A percentile compares a stretch with the other conserved stretches of the same genome.
Evolutionary conservation across 352 stramenopile species (phyloP).

Genomic region (Pythium volutum): DNA sequence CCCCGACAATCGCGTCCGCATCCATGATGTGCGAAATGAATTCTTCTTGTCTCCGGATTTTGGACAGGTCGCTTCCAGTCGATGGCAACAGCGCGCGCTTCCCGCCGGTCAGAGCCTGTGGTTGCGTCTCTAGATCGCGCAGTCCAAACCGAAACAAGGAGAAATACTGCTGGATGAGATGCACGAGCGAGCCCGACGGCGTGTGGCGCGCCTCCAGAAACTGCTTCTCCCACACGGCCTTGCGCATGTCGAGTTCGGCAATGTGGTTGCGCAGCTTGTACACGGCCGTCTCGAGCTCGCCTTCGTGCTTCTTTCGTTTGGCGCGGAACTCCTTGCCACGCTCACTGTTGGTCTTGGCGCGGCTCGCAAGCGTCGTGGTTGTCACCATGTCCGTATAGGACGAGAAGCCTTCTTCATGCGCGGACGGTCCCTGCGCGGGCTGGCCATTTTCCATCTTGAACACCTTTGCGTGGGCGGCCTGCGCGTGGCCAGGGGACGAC

Average conservation of each 20-base stretch:
- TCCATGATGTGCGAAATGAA: conserved; percentile 27
- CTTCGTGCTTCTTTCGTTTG: conserved; percentile 33
- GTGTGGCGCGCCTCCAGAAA: conserved; percentile 19
- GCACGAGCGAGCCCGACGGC: conserved; percentile 17
- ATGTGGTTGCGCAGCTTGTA: conserved; percentile 22
- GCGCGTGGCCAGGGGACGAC: neutral
- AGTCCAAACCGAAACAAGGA: conserved; percentile 23
- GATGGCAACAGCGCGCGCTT: conserved; percentile 20
- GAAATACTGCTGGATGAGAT: conserved; percentile 23
- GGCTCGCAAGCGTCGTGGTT: neutral
- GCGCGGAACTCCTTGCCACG: conserved; percentile 30
- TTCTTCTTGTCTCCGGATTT: conserved; percentile 17
- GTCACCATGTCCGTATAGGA: neutral
- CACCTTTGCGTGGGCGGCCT: neutral
- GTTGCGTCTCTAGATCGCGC: neutral
- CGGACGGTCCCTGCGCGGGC: neutral
- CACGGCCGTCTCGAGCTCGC: conserved; percentile 21
- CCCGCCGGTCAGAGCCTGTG: neutral
- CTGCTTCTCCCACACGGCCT: conserved; percentile 16
- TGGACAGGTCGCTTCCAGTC: conserved; percentile 22
- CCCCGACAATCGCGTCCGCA: conserved; percentile 11
- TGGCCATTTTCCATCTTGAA: neutral
- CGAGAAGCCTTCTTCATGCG: neutral
- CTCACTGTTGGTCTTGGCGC: conserved; percentile 29
- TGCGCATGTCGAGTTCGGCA: conserved; percentile 13